A percentile compares a stretch with the other conserved stretches of the same genome.
Conservation (phyloP, 495 filamentous ascomycete species). For the Neurospora intermedia region DNA sequence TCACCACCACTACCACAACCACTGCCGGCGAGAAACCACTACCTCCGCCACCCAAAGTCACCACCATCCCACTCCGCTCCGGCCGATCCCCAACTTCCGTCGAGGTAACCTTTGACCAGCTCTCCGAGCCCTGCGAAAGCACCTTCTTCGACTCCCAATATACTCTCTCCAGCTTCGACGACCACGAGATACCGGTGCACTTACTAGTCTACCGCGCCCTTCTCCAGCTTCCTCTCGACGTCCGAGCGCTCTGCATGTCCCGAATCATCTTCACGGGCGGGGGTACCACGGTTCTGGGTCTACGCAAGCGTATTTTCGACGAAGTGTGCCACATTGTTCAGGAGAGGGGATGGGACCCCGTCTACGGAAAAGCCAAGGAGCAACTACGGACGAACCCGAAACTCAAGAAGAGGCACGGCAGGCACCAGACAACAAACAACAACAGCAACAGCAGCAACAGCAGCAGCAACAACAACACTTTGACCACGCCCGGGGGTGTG, state of each 20-base stretch:
- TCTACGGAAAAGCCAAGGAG: constrained; percentile 52
- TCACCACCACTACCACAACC: neutral
- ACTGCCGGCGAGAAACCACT: constrained; percentile 22
- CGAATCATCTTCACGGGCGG: constrained; percentile 84
- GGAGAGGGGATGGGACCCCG: constrained; percentile 63
- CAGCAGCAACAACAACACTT: constrained; percentile 2
- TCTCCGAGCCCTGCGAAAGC: constrained; percentile 66
- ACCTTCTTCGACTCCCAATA: constrained; percentile 52
- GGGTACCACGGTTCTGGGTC: constrained; percentile 64
- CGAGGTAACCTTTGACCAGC: constrained; percentile 51
- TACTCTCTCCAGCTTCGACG: constrained; percentile 51
- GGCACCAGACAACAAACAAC: constrained; percentile 4
- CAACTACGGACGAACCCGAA: constrained; percentile 43
- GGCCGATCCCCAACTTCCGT: constrained; percentile 37
- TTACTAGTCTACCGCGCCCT: constrained; percentile 66
- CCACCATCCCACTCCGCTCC: constrained; percentile 40
- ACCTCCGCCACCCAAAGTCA: constrained; percentile 1
- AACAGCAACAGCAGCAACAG: constrained; percentile 2
- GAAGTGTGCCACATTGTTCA: constrained; percentile 59
- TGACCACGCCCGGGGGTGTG: neutral
- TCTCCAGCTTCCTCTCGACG: constrained; percentile 65
- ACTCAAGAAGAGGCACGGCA: constrained; percentile 30
- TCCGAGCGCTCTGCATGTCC: constrained; percentile 75
- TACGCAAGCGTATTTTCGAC: constrained; percentile 67
- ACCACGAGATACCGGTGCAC: constrained; percentile 71